Conservation (phyloP, 345 rosid genomes). For the Acer saccharum region DNA sequence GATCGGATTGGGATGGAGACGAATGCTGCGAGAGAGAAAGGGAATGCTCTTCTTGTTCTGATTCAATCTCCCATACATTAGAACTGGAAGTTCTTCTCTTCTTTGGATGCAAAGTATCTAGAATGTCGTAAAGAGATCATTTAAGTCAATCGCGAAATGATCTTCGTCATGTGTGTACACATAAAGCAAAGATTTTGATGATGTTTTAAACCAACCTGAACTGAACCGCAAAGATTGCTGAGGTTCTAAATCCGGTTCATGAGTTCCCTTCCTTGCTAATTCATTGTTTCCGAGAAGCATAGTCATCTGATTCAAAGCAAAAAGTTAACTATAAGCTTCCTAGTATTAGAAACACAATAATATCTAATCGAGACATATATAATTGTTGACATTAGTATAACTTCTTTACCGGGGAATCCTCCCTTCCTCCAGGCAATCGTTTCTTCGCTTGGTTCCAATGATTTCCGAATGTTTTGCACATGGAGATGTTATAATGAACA, state of each 20-base stretch:
- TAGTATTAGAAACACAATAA: conserved; percentile 14
- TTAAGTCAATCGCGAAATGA: not conserved
- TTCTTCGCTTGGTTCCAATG: conserved; percentile 50
- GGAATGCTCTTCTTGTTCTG: conserved; percentile 73
- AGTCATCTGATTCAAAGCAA: conserved; percentile 30
- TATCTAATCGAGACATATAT: not conserved
- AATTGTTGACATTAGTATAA: not conserved
- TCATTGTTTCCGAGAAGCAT: conserved; percentile 14
- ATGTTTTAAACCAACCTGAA: conserved; percentile 38
- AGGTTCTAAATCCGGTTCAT: conserved; percentile 32
- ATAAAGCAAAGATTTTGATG: not conserved
- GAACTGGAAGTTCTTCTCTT: conserved; percentile 39
- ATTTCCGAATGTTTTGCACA: conserved; percentile 43
- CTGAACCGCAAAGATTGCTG: conserved; percentile 28
- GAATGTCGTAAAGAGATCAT: not conserved
- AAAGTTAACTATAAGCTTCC: not conserved
- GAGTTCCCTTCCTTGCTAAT: conserved; percentile 18
- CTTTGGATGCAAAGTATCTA: conserved; percentile 44
- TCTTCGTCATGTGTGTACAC: not conserved
- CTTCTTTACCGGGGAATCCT: conserved; percentile 32
- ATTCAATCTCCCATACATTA: conserved; percentile 50
- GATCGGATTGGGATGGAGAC: conserved; percentile 74
- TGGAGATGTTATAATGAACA: conserved; percentile 33
- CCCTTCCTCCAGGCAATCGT: conserved; percentile 29
- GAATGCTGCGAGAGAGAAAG: conserved; percentile 68